Evolutionary conservation across 495 filamentous ascomycete species (phyloP).

Genomic region (Podospora australis): DNA sequence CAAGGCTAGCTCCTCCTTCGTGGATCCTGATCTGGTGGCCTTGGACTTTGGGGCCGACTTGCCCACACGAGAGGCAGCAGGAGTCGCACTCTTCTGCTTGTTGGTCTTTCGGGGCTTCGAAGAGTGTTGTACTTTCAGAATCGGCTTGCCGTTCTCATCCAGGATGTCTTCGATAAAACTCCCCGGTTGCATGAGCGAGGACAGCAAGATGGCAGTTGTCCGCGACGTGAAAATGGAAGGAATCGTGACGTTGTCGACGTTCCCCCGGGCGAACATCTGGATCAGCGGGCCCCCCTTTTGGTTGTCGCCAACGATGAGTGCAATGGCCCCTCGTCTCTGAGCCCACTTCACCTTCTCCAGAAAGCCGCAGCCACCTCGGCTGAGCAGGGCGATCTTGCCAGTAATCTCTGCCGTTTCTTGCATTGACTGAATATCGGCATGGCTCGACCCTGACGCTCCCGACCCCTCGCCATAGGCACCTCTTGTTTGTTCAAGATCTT

Average conservation of each 20-base stretch:
- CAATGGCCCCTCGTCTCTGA: slow-evolving; percentile 79
- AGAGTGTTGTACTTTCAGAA: slow-evolving; percentile 42
- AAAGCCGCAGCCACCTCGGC: slow-evolving; percentile 91
- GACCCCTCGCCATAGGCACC: slow-evolving; percentile 25
- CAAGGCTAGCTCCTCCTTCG: slow-evolving; percentile 9
- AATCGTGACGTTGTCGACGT: slow-evolving; percentile 91
- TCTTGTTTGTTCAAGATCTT: slow-evolving; percentile 42
- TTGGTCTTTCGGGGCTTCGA: slow-evolving; percentile 37
- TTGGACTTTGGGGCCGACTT: neutral
- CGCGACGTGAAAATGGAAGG: slow-evolving; percentile 91
- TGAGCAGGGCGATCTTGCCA: slow-evolving; percentile 85
- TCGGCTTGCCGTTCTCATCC: slow-evolving; percentile 46
- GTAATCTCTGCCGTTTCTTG: slow-evolving; percentile 92
- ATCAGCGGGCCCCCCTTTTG: slow-evolving; percentile 78
- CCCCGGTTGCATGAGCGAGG: slow-evolving; percentile 74
- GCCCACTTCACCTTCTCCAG: slow-evolving; percentile 96
- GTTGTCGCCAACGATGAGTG: slow-evolving; percentile 91
- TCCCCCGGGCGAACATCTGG: slow-evolving; percentile 93
- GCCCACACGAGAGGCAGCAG: slow-evolving; percentile 4
- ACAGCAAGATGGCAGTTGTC: slow-evolving; percentile 89
- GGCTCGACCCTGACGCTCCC: slow-evolving; percentile 42
- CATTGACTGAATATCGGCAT: slow-evolving; percentile 91
- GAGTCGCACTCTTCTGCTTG: slow-evolving; percentile 26
- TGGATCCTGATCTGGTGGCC: slow-evolving; percentile 1
- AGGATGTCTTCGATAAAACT: slow-evolving; percentile 49